Conservation (phyloP, 148 eudicot species). For the Spergularia bocconei region DNA sequence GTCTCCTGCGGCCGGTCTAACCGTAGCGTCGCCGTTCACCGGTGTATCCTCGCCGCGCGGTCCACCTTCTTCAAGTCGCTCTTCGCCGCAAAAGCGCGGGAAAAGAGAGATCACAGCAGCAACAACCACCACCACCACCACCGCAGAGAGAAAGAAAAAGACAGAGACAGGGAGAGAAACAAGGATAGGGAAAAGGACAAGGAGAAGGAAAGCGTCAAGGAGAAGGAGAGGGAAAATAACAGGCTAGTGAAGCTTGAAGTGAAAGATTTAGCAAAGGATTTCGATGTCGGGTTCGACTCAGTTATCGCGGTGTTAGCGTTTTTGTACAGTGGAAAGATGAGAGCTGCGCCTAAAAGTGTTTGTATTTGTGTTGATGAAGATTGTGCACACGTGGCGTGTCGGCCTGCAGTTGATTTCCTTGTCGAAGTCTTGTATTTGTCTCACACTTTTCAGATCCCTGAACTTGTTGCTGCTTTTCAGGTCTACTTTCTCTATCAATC, state of each 20-base stretch:
- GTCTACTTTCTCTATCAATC: conserved; percentile 21
- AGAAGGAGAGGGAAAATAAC: conserved; percentile 1
- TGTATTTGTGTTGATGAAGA: conserved; percentile 74
- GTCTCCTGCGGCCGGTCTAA: conserved; percentile 39
- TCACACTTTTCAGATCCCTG: conserved; percentile 60
- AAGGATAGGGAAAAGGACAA: not conserved
- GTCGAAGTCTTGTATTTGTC: conserved; percentile 73
- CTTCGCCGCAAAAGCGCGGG: conserved; percentile 22
- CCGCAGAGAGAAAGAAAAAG: conserved; percentile 15
- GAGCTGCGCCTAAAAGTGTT: conserved; percentile 46
- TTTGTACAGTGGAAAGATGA: conserved; percentile 64
- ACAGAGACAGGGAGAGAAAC: not conserved
- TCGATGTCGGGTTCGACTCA: conserved; percentile 67
- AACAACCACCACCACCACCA: not conserved
- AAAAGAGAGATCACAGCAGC: not conserved
- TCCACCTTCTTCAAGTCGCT: conserved; percentile 47
- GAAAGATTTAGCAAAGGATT: conserved; percentile 56
- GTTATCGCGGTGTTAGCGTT: conserved; percentile 56
- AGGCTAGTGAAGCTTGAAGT: conserved; percentile 45
- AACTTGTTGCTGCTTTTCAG: conserved; percentile 73
- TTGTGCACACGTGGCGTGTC: conserved; percentile 64
- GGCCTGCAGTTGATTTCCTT: conserved; percentile 66
- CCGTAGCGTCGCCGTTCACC: conserved; percentile 58
- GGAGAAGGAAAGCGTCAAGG: conserved; percentile 19
- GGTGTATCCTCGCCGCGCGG: conserved; percentile 68